These are phyloP conservation scores for Furcasterigmium sp. DNA, from an alignment of 2,329 filamentous ascomycete genomes.

Conservation along the genomic window DNA sequence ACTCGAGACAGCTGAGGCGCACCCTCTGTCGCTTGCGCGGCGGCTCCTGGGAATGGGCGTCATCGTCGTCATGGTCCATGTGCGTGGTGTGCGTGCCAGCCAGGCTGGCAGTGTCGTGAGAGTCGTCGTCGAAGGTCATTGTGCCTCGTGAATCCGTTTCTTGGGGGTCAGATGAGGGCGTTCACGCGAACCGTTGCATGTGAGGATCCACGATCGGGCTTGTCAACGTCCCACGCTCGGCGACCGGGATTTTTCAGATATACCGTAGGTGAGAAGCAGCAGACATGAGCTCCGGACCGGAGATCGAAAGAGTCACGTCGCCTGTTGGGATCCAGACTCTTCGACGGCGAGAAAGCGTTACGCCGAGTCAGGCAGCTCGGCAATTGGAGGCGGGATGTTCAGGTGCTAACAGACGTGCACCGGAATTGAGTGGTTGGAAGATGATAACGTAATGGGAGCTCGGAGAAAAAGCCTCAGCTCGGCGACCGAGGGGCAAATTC, in stretches of 20 bases:
- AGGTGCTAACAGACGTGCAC: neutral
- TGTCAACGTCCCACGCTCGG: too few species aligned
- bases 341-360: neutral
- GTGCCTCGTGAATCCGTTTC: neutral
- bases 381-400: neutral
- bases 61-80: constrained; percentile 15
- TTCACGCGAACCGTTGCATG: neutral
- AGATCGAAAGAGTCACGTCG: neutral
- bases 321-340: neutral
- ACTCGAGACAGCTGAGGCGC: constrained; percentile 55
- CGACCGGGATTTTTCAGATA: neutral
- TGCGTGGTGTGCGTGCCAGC: constrained; percentile 8
- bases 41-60: constrained; percentile 22
- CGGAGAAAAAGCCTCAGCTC: neutral
- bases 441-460: neutral
- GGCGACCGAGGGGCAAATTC: neutral
- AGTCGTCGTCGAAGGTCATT: neutral
- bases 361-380: neutral
- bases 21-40: constrained; percentile 55
- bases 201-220: too few species aligned
- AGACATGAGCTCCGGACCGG: neutral
- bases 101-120: neutral
- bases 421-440: neutral
- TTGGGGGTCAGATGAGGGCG: neutral
- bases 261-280: neutral